These are phyloP conservation scores for Aureobasidium sp. DNA, from an alignment of 2,329 filamentous ascomycete genomes.

Conservation along the genomic window DNA sequence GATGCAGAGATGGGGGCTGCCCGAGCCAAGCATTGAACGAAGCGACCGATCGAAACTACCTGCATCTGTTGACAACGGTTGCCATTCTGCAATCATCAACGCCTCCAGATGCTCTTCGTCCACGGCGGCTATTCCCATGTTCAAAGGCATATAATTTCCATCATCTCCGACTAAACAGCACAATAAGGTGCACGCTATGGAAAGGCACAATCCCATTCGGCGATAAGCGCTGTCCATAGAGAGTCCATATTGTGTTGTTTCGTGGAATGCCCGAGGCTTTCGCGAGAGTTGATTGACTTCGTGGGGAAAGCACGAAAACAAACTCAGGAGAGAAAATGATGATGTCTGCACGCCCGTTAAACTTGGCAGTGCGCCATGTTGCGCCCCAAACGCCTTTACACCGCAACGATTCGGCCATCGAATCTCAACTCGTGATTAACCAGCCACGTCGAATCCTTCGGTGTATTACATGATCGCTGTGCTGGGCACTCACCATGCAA, in stretches of 20 bases:
- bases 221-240: too few relatives aligned
- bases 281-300: background rate
- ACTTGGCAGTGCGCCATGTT: background rate
- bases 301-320: background rate
- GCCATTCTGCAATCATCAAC: background rate
- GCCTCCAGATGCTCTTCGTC: background rate
- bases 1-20: background rate
- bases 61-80: background rate
- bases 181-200: too few relatives aligned
- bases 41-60: background rate
- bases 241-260: background rate
- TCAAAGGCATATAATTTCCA: background rate
- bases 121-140: background rate
- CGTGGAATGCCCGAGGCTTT: background rate
- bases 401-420: background rate
- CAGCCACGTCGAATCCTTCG: slow-evolving; percentile 7
- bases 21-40: background rate
- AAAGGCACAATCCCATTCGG: too few relatives aligned
- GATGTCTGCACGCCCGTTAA: slow-evolving; percentile 1
- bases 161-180: too few relatives aligned
- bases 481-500: background rate
- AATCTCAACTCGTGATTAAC: slow-evolving; percentile 4
- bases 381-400: slow-evolving; percentile 7
- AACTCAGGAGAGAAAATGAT: slow-evolving; percentile 6
- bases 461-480: background rate